Evolutionary conservation across 1,284 basidiomycete species (phyloP), one percentile per base, ranked within the genome.

Genomic region (Phylloboletellus chloephorus): DNA sequence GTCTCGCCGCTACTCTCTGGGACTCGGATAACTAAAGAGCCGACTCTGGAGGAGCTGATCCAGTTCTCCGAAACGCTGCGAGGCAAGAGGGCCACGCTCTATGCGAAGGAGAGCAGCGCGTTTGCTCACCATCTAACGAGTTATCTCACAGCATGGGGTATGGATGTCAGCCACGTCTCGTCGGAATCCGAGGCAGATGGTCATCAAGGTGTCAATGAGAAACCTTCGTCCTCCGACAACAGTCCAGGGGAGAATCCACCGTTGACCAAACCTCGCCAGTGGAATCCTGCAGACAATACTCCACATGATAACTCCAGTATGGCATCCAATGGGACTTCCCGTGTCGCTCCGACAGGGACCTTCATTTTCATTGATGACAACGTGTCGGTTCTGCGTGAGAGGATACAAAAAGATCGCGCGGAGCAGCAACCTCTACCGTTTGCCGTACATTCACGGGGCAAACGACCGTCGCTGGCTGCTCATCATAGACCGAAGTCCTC

Each of bases 301-400:
- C 20, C 47, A 0, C 53, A 63, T 15, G 57, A 59, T 15, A 42
- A 39, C 33, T 21, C 50, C 10, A 23, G 37, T 17, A 31, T 32
- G 22, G 6, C 25, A 17, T 40, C 43, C 29, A 60, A 56, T 47
- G 52, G 54, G 22, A 48, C 54, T 24, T 47, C 46, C 31, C 58
- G 55, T 32, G 38, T 3, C 31, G 38, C 25, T 42, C 53, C 67
- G 5, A 51, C 57, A 20, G 51, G 69, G 19, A 71, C 78, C 2
- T 89, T 95, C 57, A 72, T 90, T 48, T 78, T 94, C 56, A 87
- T 96, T 44, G 93, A 97, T 60, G 93, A 96, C 55, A 85, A 96
- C 54, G 72, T 94, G 21, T 61, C 72, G 5, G 76, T 88, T 10
- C 67, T 96, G 7, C 78, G 82, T 25, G 77, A 81, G 28, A 78